phyloP scores from a whole-genome alignment of 1,139 yeast species.

The Cylindricascospora bacillispora region DNA sequence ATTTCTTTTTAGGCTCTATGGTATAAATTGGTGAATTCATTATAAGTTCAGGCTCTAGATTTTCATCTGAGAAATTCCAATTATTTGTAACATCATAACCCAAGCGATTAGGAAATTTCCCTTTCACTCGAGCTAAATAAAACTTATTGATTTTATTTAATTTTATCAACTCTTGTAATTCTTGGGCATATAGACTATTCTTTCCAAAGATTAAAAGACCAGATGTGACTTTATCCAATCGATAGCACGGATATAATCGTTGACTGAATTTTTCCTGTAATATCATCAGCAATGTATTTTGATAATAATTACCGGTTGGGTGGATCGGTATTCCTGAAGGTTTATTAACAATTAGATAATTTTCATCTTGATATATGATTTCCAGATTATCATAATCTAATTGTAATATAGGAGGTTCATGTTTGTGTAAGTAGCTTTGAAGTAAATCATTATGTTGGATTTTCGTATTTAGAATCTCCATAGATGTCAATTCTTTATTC shows the following conservation, averaged over 20 bases:
- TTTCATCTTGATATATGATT: conserved; percentile 36
- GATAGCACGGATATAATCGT: conserved; percentile 45
- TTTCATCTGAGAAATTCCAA: background rate
- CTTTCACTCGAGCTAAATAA: conserved; percentile 53
- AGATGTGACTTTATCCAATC: conserved; percentile 64
- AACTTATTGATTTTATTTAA: conserved; percentile 29
- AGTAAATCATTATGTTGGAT: conserved; percentile 38
- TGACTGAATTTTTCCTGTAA: conserved; percentile 44
- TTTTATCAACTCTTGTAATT: conserved; percentile 34
- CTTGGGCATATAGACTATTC: conserved; percentile 32
- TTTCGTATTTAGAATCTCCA: conserved; percentile 6
- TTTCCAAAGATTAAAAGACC: conserved; percentile 56
- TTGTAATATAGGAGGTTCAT: conserved; percentile 43
- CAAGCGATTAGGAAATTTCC: conserved; percentile 38
- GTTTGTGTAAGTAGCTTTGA: conserved; percentile 39
- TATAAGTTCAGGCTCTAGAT: conserved; percentile 14
- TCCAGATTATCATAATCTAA: conserved; percentile 24
- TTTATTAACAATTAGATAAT: conserved; percentile 50
- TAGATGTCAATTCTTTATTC: conserved; percentile 8
- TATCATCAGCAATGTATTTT: conserved; percentile 31
- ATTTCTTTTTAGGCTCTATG: conserved; percentile 48
- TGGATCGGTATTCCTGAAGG: conserved; percentile 75
- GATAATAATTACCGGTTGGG: conserved; percentile 55
- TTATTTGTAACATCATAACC: background rate
- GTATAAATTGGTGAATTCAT: conserved; percentile 60